phyloP scores from a whole-genome alignment of 2,329 filamentous ascomycete species.

The Fusarium tanahbumbuense region DNA sequence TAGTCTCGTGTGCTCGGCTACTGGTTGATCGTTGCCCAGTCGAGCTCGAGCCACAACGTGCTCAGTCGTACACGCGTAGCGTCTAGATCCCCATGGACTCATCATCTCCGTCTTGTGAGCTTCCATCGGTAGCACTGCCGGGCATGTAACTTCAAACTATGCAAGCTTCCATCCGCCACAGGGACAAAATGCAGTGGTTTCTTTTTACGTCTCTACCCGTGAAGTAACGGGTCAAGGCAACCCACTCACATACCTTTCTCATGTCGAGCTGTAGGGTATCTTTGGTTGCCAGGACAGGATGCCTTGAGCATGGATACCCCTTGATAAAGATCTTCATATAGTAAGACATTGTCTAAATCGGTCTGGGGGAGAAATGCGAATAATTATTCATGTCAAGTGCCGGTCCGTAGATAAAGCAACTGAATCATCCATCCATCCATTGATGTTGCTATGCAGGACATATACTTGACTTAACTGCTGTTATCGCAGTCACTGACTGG shows the following conservation, averaged over 20 bases:
- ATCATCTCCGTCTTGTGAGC: conserved; percentile 26
- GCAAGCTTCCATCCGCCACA: conserved; percentile 23
- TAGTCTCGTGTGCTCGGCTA: conserved; percentile 15
- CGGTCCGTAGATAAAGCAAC: background rate
- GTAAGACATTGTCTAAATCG: background rate
- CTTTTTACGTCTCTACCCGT: background rate
- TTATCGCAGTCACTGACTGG: background rate
- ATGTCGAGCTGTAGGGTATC: conserved; percentile 19
- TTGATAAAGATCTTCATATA: background rate
- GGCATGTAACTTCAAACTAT: conserved; percentile 30
- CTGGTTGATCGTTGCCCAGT: conserved; percentile 33
- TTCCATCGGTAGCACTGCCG: conserved; percentile 27
- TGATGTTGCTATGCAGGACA: background rate
- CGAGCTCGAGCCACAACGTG: conserved; percentile 30
- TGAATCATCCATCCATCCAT: background rate
- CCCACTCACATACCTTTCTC: background rate
- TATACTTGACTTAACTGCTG: background rate
- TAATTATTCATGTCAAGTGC: background rate
- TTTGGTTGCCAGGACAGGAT: conserved; percentile 3
- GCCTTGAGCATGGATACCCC: background rate
- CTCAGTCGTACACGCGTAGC: conserved; percentile 36
- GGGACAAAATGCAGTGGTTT: background rate
- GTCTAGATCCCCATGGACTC: conserved; percentile 31
- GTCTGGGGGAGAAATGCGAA: background rate
- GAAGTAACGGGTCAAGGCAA: background rate